Evolutionary conservation across 805 yeast species (phyloP), one percentile per base, ranked within the genome.

Genomic region (Kuraishia piskuri): DNA sequence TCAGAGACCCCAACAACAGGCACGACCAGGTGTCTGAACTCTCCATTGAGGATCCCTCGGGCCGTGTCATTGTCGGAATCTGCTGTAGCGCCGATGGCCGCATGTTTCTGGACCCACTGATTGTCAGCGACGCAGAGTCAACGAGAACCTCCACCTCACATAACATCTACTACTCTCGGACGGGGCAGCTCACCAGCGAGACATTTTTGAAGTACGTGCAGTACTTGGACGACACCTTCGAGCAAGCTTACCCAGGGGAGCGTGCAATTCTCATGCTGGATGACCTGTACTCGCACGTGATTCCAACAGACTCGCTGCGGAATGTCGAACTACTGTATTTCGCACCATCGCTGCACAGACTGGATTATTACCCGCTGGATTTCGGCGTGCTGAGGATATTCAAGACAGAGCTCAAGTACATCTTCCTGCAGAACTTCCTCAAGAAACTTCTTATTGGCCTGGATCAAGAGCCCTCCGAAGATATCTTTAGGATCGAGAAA

Each of bases 241-340:
- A 51, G 46, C 17, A 49, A n/a, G 45, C 47, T 1, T 46, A 52
- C 14, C 57, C 62, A 8, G 53, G 56, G 1, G 58, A 65, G 37
- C 61, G 57, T 19, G 59, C 65, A 3, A 59, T 65, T 0, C 20
- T 73, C 2, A 40, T 73, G 25, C 50, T 71, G 40, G 75, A 73
- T 58, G 57, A 64, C 44, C 55, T 70, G 12, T 61, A 69, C 55
- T 59, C 68, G 2, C 77, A 73, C 57, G 65, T 70, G 37, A 58
- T 71, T 19, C 71, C 74, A 2, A 59, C 62, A 4, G 64, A 66
- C 9, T 48, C 55, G 1, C 59, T 72, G 8, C 23, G 54, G 1
- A 62, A 65, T 51, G 61, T 73, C 49, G 58, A 61, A 8, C 52
- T 73, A 3, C 54, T 63, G 6, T 73, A 68, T 58, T 64, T 68